Percentiles rank a stretch among this genome's conserved stretches.
Evolutionary conservation across 768 basidiomycete species (phyloP).

Genomic region (Rhizopogon roseolus): DNA sequence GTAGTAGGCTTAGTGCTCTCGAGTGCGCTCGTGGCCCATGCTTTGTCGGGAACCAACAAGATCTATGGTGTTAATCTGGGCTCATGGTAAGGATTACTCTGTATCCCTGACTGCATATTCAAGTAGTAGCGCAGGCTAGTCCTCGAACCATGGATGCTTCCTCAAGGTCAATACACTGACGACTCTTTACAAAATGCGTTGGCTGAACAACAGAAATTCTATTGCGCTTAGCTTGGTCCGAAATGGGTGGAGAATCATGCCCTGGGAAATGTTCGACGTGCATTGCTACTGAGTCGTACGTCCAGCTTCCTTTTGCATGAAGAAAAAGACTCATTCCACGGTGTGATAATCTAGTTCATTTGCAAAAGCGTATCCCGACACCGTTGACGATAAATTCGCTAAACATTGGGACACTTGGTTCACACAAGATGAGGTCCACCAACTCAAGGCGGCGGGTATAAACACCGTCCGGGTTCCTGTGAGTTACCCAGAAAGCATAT

Average conservation of each 20-base stretch:
- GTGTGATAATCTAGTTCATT: conserved; percentile 39
- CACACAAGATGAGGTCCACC: conserved; percentile 51
- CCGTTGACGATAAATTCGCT: conserved; percentile 54
- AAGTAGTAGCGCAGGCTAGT: conserved; percentile 50
- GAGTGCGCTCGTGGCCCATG: conserved; percentile 10
- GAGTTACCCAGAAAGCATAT: conserved; percentile 14
- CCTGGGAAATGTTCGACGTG: conserved; percentile 61
- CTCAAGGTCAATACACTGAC: conserved; percentile 38
- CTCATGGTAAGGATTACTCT: conserved; percentile 40
- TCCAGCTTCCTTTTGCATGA: neutral
- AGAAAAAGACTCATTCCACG: neutral
- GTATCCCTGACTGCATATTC: neutral
- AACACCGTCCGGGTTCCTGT: conserved; percentile 80
- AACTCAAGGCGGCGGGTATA: conserved; percentile 50
- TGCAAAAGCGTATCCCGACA: conserved; percentile 52
- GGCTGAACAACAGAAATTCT: neutral
- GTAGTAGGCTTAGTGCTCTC: conserved; percentile 11
- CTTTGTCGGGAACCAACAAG: conserved; percentile 30
- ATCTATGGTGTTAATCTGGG: conserved; percentile 73
- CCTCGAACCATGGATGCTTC: conserved; percentile 82
- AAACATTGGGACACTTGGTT: conserved; percentile 78
- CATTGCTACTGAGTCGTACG: conserved; percentile 64
- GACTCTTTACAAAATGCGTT: neutral
- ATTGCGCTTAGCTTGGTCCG: conserved; percentile 49
- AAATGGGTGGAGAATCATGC: conserved; percentile 72